Conservation (phyloP, 164 flowering plant species). For the Kingdonia uniflora region DNA sequence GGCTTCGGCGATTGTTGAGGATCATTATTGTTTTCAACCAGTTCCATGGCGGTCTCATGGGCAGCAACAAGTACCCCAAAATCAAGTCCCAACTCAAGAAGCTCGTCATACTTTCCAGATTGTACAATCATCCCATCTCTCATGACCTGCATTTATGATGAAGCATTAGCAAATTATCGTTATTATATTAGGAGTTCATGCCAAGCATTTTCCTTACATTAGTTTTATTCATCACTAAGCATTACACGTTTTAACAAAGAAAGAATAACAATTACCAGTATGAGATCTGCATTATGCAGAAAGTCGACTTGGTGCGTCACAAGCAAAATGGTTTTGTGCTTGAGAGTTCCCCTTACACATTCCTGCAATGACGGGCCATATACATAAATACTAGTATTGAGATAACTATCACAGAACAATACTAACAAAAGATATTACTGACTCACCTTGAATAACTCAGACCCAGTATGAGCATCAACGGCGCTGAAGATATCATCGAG, state of each 20-base stretch:
- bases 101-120: slow-evolving; percentile 70
- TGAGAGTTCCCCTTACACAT: slow-evolving; percentile 81
- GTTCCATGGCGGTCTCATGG: slow-evolving; percentile 88
- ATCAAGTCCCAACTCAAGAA: slow-evolving; percentile 54
- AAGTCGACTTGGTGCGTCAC: slow-evolving; percentile 99
- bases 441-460: slow-evolving; percentile 84
- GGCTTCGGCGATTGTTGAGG: slow-evolving; percentile 19
- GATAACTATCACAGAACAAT: background rate
- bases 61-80: slow-evolving; percentile 78
- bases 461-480: slow-evolving; percentile 98
- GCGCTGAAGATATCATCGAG: slow-evolving; percentile 98
- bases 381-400: slow-evolving; percentile 1
- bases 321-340: slow-evolving; percentile 70
- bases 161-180: no score
- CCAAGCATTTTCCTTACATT: no score
- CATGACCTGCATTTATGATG: slow-evolving; percentile 83
- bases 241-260: no score
- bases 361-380: no score
- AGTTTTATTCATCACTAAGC: no score
- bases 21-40: slow-evolving; percentile 41
- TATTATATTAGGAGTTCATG: no score
- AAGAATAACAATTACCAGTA: slow-evolving; percentile 39
- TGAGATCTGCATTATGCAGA: slow-evolving; percentile 80
- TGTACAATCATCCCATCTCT: slow-evolving; percentile 87
- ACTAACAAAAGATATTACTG: background rate